Base-by-base conservation (phyloP, 2,329 filamentous ascomycete species). In the Nemania sp. region DNA sequence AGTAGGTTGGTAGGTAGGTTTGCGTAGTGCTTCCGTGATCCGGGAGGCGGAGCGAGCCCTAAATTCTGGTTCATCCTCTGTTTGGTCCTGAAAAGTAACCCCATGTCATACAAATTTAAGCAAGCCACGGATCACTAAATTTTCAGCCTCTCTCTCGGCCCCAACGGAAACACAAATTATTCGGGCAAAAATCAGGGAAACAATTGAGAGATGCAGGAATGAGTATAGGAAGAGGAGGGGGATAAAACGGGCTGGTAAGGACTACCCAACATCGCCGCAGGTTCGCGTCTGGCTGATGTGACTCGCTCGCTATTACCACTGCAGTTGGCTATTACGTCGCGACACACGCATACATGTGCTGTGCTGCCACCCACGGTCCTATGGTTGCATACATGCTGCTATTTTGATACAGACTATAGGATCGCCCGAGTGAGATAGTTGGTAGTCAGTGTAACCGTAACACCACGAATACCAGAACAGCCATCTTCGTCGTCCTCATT, bases 381-480 rank as follows among this genome's bases (percentile, higher is more conserved):
- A 35, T 49, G 62, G 62, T 62, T 68, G 53, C 64, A 62, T 67
- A 10, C 56, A 35, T 59, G 66, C 62, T 68, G 45, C 66, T 68
- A 68, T 68, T 68, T 68, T 68, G 57, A 62, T 68, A 57, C 61
- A 11, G 51, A 64, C 49, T 68, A 52, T 57, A 55, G 54, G 32
- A 41, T 56, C 20, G 53, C 32, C 53, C 13, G 43, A 49, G 38
- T 62, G 38, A 61, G 52, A 58, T 57, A 47, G 53, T 43, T 68
- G 66, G 38, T 55, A 35, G 15, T 27, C 18, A 45, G 49, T 68
- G 68, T 32, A 65, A 70, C 64, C 55, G 62, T 62, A 49, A 47
- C 62, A 56, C 38, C 49, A 59, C 18, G 3, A 24, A 10, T 22
- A 49, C 24, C 18, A n/a, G 26, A 38, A 53, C 58, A 58, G 24